Conservation (phyloP, 805 yeast genomes). For the Pichia ethanolica region DNA sequence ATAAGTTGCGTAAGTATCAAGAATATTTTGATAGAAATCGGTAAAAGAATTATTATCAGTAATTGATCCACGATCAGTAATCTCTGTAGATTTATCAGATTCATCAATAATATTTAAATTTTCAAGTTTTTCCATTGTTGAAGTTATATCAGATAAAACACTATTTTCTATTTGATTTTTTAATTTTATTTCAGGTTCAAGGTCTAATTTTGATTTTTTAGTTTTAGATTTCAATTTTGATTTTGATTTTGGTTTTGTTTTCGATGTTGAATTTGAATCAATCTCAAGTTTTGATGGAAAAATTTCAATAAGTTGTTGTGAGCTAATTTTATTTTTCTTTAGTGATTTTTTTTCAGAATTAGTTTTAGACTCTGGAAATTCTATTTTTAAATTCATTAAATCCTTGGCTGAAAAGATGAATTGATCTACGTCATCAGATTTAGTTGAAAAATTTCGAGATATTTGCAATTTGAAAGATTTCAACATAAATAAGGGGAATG, state of each 20-base stretch:
- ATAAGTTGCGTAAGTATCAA: constrained; percentile 22
- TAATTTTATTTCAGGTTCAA: no score
- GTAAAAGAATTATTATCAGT: constrained; percentile 12
- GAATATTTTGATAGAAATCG: constrained; percentile 25
- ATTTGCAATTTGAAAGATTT: background rate
- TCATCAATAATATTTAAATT: background rate
- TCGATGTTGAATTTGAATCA: background rate
- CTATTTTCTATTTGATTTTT: no score
- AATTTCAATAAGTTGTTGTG: no score
- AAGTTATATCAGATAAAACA: background rate
- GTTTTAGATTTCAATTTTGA: background rate
- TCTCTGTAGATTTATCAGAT: background rate
- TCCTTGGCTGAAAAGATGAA: background rate
- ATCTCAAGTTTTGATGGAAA: no score
- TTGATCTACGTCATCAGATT: background rate
- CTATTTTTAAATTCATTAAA: background rate
- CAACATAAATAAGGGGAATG: no score
- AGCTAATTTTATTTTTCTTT: background rate
- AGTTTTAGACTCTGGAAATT: background rate
- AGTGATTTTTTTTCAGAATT: background rate
- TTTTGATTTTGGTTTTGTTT: background rate
- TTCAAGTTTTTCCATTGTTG: background rate
- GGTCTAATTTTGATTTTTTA: no score
- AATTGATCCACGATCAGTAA: constrained; percentile 10
- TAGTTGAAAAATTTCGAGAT: background rate